phyloP scores from a whole-genome alignment of 169 alveolate species.

The Eimeria praecox region DNA sequence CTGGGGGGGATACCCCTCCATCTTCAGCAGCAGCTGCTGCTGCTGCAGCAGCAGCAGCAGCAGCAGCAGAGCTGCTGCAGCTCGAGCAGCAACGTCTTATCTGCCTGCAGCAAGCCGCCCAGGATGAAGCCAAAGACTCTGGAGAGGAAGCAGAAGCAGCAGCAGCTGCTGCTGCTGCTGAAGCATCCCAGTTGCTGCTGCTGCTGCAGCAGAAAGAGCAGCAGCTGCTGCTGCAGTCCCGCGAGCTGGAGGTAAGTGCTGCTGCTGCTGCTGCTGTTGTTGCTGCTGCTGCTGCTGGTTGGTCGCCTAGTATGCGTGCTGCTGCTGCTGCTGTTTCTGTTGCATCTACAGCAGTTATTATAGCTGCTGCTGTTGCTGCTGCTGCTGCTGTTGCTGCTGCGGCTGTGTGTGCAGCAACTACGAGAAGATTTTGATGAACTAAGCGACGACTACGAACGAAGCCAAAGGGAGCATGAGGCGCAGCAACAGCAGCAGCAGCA shows the following conservation, averaged over 20 bases:
- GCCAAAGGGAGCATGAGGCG: slow-evolving; percentile 45
- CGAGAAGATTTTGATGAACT: slow-evolving; percentile 43
- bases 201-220: slow-evolving; percentile 32
- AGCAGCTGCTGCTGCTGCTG: slow-evolving; percentile 52
- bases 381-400: slow-evolving; percentile 9
- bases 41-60: slow-evolving; percentile 14
- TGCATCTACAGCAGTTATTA: background rate
- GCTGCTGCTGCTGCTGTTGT: background rate
- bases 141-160: slow-evolving; percentile 56
- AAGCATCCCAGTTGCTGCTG: slow-evolving; percentile 28
- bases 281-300: background rate
- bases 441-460: slow-evolving; percentile 27
- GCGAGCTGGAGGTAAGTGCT: background rate
- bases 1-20: slow-evolving; percentile 5
- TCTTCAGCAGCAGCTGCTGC: slow-evolving; percentile 39
- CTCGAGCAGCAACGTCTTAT: slow-evolving; percentile 44
- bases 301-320: too few species aligned
- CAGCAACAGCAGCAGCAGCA: slow-evolving; percentile 25
- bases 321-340: background rate
- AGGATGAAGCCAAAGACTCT: slow-evolving; percentile 42
- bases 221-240: slow-evolving; percentile 51
- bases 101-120: slow-evolving; percentile 48
- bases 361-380: slow-evolving; percentile 9
- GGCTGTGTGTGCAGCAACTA: slow-evolving; percentile 6
- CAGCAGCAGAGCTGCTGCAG: slow-evolving; percentile 26